Base-by-base conservation (phyloP, 768 basidiomycete genomes). In the Pleurotus giganteus region DNA sequence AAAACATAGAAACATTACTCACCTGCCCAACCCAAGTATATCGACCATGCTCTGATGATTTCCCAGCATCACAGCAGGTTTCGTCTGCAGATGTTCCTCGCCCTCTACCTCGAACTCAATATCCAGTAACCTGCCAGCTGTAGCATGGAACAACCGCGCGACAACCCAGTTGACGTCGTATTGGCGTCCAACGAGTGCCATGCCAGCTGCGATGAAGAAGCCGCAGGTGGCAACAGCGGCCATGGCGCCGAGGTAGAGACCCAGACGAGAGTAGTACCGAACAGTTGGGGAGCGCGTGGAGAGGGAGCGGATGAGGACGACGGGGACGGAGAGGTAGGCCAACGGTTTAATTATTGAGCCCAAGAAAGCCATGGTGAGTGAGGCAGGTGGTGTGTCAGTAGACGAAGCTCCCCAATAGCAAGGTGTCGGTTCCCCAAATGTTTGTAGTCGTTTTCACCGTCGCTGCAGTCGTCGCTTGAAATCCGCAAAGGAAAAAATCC, bases 11-110 rank as follows among this genome's bases (percentile, higher is more conserved):
- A 47, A 54, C 49, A 55, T 27, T 28, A 61, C 87, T 70, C 65
- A 91, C 91, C 83, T 83, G 55, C 87, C 94, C 51, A 94, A 72
- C 62, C 84, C 84, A 31, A 96, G 68, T 57, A 99, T 81, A 69
- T 97, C 94, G 41, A 97, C 68, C 83, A 94, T 89, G 56, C 88
- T 94, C 75, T 98, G 96, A 67, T 98, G 96, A 66, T 98, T 98
- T 11, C 81, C 83, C 65, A 98, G 81, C 24, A 93, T 69, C 11
- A 98, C 81, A 1, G 85, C 83, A 6, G 94, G 91, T 47, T 76
- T 72, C n/a, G 76, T 79, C 60, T 75, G 69, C 42, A 98, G 73
- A 66, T 94, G 74, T 66, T 98, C 92, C 65, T 84, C 84, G 9
- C 94, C 94, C 66, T 98, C 94, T 29, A 98, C 79, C 55, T 85